These are phyloP conservation scores for Penicillium riverlandense DNA, from an alignment of 495 filamentous ascomycete species.

Conservation along the genomic window DNA sequence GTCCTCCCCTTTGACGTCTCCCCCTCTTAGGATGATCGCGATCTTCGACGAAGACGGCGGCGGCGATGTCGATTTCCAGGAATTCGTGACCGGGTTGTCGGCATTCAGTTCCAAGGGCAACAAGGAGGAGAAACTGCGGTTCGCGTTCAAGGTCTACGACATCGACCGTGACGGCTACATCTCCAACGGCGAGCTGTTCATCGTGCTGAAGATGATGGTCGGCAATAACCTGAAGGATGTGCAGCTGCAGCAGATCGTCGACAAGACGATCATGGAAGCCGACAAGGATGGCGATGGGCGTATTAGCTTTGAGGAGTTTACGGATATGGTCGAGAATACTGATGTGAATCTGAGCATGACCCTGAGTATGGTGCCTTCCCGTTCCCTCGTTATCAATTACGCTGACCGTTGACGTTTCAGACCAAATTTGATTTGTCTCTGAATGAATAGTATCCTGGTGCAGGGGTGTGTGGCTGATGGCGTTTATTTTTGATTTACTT, in stretches of 20 bases:
- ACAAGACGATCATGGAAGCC: conserved; percentile 99
- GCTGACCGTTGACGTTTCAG: conserved; percentile 3
- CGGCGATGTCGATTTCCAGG: conserved; percentile 97
- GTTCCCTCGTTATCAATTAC: not conserved
- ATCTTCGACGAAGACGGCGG: conserved; percentile 99
- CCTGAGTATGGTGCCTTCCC: conserved; percentile 55
- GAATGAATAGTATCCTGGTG: not conserved
- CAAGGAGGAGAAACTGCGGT: conserved; percentile 96
- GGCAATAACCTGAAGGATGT: conserved; percentile 98
- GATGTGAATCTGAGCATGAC: conserved; percentile 99
- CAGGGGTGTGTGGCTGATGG: conserved; percentile 1
- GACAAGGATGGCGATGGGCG: conserved; percentile 93
- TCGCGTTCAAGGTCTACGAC: conserved; percentile 99
- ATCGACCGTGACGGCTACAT: conserved; percentile 99
- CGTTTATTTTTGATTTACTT: conserved; percentile 1
- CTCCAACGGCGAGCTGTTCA: conserved; percentile 97
- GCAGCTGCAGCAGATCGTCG: conserved; percentile 89
- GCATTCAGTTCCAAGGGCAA: conserved; percentile 97
- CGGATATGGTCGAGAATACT: conserved; percentile 96
- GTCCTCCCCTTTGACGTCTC: too few relatives aligned
- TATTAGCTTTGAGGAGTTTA: conserved; percentile 99
- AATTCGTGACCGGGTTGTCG: conserved; percentile 92
- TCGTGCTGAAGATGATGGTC: conserved; percentile 99
- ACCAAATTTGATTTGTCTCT: conserved; percentile 22
- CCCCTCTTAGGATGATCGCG: conserved; percentile 75